Evolutionary conservation across 140 eudicot species (phyloP).

Genomic region (Flaveria floridana): DNA sequence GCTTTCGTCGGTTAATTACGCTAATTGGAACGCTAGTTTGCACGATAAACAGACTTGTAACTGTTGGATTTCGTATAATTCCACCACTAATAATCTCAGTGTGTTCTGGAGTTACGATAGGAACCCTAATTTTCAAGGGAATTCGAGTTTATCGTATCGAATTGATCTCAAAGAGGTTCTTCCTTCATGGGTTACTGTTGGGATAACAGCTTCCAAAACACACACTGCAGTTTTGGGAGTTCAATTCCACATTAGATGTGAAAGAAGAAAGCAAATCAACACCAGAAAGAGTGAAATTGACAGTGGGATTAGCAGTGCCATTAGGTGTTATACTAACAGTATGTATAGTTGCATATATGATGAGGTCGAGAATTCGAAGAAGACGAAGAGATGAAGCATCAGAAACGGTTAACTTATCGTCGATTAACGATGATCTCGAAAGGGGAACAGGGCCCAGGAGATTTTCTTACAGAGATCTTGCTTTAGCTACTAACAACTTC

Average conservation of each 20-base stretch:
- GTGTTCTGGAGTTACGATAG: slow-evolving; percentile 42
- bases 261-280: not conserved
- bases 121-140: slow-evolving; percentile 28
- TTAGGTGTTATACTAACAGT: slow-evolving; percentile 18
- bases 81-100: slow-evolving; percentile 46
- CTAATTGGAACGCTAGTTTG: slow-evolving; percentile 47
- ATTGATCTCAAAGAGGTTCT: slow-evolving; percentile 45
- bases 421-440: slow-evolving; percentile 47
- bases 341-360: slow-evolving; percentile 3
- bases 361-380: slow-evolving; percentile 17
- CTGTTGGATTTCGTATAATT: slow-evolving; percentile 46
- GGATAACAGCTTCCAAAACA: slow-evolving; percentile 51
- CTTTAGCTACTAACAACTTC: slow-evolving; percentile 57
- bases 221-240: slow-evolving; percentile 46
- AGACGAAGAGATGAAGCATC: slow-evolving; percentile 1
- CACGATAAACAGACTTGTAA: slow-evolving; percentile 35
- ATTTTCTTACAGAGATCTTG: slow-evolving; percentile 51
- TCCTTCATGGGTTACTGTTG: slow-evolving; percentile 43
- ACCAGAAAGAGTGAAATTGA: slow-evolving; percentile 13
- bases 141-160: slow-evolving; percentile 35
- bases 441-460: slow-evolving; percentile 49
- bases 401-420: slow-evolving; percentile 24
- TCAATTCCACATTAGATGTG: slow-evolving; percentile 40
- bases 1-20: slow-evolving; percentile 31
- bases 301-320: slow-evolving; percentile 32